phyloP scores from a whole-genome alignment of 306 rosid species.

The Fragaria nilgerrensis region DNA sequence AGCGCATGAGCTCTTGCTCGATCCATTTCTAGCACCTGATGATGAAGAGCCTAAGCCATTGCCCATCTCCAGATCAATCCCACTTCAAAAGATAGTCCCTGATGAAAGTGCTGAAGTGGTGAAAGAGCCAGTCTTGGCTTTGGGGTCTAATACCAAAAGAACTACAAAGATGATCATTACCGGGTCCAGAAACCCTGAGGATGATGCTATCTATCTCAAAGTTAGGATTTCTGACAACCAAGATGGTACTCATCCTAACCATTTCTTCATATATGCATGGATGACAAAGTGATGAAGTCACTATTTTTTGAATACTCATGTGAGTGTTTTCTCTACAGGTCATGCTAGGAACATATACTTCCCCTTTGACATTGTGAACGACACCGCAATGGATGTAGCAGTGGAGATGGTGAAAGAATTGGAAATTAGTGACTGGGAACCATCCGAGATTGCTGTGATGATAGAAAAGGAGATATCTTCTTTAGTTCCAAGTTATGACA shows the following conservation, averaged over 20 bases:
- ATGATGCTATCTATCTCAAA: conserved; percentile 66
- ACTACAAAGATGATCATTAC: conserved; percentile 64
- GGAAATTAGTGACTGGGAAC: conserved; percentile 72
- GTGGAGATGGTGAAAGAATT: conserved; percentile 86
- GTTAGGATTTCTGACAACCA: conserved; percentile 46
- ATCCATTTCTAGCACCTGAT: conserved; percentile 61
- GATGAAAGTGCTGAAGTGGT: background rate
- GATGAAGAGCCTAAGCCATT: conserved; percentile 27
- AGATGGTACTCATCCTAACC: conserved; percentile 34
- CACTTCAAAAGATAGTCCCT: background rate
- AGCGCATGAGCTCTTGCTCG: conserved; percentile 68
- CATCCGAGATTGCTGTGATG: conserved; percentile 68
- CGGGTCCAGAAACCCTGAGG: conserved; percentile 60
- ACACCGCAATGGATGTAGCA: conserved; percentile 74
- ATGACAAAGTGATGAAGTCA: background rate
- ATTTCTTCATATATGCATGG: background rate
- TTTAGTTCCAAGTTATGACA: conserved; percentile 59
- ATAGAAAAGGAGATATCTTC: conserved; percentile 67
- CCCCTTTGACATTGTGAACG: conserved; percentile 65
- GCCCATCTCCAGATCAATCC: conserved; percentile 20
- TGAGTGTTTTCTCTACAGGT: conserved; percentile 32
- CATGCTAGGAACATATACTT: conserved; percentile 59
- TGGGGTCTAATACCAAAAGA: conserved; percentile 29
- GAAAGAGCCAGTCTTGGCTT: background rate
- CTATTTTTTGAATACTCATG: background rate